Conservation (phyloP, 208 protist species). For the Leishmania braziliensis region DNA sequence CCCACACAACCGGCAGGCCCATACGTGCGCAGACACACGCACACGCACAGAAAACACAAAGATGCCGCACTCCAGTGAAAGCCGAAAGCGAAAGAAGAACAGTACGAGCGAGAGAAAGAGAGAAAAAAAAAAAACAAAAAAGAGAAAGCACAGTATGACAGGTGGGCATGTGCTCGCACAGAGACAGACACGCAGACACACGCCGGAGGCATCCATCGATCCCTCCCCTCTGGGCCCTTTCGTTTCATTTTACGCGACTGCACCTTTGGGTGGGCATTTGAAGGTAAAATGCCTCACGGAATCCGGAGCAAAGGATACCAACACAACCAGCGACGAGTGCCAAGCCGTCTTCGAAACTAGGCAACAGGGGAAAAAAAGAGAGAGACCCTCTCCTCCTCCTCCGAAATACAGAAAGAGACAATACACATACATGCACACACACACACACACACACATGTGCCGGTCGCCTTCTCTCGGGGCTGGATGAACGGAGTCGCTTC, state of each 20-base stretch:
- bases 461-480: background rate
- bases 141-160: background rate
- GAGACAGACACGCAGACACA: background rate
- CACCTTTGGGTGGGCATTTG: background rate
- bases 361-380: background rate
- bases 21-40: slow-evolving; percentile 5
- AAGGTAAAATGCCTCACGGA: background rate
- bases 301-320: background rate
- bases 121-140: background rate
- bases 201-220: background rate
- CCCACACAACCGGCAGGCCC: background rate
- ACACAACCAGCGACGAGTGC: background rate
- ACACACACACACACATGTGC: background rate
- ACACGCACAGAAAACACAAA: slow-evolving; percentile 2
- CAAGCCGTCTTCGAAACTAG: background rate
- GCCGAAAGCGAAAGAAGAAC: background rate
- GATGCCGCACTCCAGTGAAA: background rate
- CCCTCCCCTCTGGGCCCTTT: background rate
- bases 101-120: background rate
- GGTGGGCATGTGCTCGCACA: background rate
- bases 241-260: background rate
- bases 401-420: background rate
- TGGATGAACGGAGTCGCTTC: background rate
- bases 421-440: background rate
- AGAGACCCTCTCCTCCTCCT: background rate